Evolutionary conservation across 805 yeast genomes (phyloP), one percentile per base, ranked within the genome.

Genomic region (Sugiyamaella mastotermitis): DNA sequence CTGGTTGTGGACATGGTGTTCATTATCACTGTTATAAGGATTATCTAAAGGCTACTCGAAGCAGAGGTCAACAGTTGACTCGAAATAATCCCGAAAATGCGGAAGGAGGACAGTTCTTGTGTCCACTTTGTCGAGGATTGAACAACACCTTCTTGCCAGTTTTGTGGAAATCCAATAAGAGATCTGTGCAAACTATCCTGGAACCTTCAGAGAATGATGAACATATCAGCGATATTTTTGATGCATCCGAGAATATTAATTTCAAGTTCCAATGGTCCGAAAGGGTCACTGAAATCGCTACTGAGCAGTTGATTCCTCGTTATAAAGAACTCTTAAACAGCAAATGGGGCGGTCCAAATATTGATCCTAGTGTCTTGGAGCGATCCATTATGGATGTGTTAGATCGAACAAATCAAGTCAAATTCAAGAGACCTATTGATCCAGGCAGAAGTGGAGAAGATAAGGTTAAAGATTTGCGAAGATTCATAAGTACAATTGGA

Each of bases 1-100:
- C 77, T 43, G 80, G 94, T 36, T 90, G 98, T 64, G 94, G 96
- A 1, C 98, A 90, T 60, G 94, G 95, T 1, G 81, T 90, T 79
- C 98, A 90, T 58, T 76, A 73, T 44, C 68, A 74, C 13, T 90
- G 98, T 55, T 81, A 80, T 51, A 13, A 22, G 23, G 76, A 77
- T 41, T 83, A 77, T 52, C 58, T 81, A n/a, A 37, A 40, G 18
- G 71, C 79, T n/a, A 67, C 71, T 30, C 64, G 74, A 36, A 60
- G 68, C 5, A 69, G 80, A 11, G 76, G 73, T 49, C 75, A 71
- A 13, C 94, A 86, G 53, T 75, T 87, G 23, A 83, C 95, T 0
- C 69, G 94, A 53, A 84, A 88, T 35, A 67, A 79, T 4, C 94
- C 95, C 0, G 94, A 82, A 46, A 77, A 83, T 45, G 61, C 69